These are phyloP conservation scores for Hortiboletus flavorubellus DNA, from an alignment of 768 basidiomycete genomes.

Conservation along the genomic window DNA sequence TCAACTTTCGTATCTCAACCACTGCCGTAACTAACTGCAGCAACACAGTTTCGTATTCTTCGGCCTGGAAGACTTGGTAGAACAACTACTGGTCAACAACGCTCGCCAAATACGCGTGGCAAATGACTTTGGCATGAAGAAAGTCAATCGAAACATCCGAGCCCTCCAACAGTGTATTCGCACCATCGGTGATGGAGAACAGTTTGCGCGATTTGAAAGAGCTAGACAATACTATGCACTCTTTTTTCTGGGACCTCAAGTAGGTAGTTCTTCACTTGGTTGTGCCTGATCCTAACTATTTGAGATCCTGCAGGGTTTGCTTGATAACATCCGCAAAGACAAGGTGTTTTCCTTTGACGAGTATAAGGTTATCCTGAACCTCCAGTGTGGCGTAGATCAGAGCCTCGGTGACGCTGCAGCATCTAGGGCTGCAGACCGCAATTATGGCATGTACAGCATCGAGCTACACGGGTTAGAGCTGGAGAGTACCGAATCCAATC, in stretches of 20 bases:
- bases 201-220: constrained; percentile 67
- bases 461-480: constrained; percentile 83
- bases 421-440: constrained; percentile 57
- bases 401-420: constrained; percentile 47
- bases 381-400: constrained; percentile 83
- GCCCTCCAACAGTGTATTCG: constrained; percentile 91
- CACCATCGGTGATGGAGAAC: constrained; percentile 59
- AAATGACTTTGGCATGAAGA: constrained; percentile 76
- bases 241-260: constrained; percentile 72
- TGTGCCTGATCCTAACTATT: neutral
- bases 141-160: constrained; percentile 84
- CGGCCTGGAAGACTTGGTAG: constrained; percentile 82
- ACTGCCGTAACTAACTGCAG: neutral
- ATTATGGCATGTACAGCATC: constrained; percentile 86
- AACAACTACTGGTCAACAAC: constrained; percentile 73
- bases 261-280: constrained; percentile 31
- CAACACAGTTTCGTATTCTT: constrained; percentile 75
- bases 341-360: constrained; percentile 84
- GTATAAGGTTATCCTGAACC: constrained; percentile 85
- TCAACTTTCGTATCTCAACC: neutral
- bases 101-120: constrained; percentile 66
- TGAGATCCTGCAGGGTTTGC: constrained; percentile 57
- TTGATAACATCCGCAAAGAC: constrained; percentile 62
- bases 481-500: constrained; percentile 39
- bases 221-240: constrained; percentile 80